These are phyloP conservation scores for Angomonas ambiguus DNA, from an alignment of 208 protist species.

Conservation along the genomic window DNA sequence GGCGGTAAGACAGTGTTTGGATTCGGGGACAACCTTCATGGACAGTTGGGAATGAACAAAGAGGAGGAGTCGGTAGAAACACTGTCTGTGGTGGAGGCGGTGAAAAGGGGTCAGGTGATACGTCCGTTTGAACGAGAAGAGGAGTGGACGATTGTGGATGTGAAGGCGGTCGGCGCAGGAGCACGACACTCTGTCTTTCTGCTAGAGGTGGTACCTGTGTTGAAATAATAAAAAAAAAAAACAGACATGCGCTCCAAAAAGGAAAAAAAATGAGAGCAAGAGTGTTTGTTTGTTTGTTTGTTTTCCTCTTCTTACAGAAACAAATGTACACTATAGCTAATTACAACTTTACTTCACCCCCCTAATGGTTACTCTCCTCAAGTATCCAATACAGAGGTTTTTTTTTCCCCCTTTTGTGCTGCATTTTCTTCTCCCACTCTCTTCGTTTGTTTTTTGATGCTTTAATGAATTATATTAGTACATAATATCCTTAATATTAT, in stretches of 20 bases:
- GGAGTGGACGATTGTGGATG: slow-evolving; percentile 23
- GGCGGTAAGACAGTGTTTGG: slow-evolving; percentile 30
- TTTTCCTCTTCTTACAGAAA: too few species aligned
- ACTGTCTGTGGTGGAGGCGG: slow-evolving; percentile 11
- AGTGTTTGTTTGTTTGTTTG: too few species aligned
- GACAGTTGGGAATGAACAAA: slow-evolving; percentile 43
- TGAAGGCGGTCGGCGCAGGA: slow-evolving; percentile 44
- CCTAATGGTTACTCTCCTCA: too few species aligned
- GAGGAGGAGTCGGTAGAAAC: slow-evolving; percentile 1
- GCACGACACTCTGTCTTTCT: slow-evolving; percentile 71
- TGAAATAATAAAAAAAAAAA: background rate
- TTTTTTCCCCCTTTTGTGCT: too few species aligned
- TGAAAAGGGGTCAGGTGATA: slow-evolving; percentile 28
- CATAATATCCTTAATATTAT: background rate
- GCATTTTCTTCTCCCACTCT: too few species aligned
- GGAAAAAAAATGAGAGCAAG: too few species aligned
- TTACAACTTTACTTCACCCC: too few species aligned
- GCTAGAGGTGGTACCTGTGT: slow-evolving; percentile 17
- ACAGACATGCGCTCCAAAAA: background rate
- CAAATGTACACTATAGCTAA: too few species aligned
- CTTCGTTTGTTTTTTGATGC: too few species aligned
- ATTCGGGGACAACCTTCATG: slow-evolving; percentile 82
- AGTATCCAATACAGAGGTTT: too few species aligned
- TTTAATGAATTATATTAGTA: too few species aligned
- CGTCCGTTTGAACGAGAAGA: slow-evolving; percentile 4